Evolutionary conservation across 1,284 basidiomycete species (phyloP).

Genomic region (Leccinum subrobustum): DNA sequence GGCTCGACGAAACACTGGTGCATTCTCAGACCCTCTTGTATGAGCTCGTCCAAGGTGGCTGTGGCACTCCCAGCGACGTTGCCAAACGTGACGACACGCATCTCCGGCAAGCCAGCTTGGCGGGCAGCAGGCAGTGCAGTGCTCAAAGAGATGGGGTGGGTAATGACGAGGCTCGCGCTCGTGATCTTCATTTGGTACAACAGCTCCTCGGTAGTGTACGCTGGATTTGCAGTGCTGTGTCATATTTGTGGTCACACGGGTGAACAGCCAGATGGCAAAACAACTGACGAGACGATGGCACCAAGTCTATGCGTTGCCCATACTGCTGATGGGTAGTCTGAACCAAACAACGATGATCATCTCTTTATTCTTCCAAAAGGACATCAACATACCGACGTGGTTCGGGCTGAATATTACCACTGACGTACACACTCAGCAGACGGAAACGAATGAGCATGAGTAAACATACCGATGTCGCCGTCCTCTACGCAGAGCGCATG

Average conservation of each 20-base stretch:
- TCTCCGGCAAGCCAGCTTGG: slow-evolving; percentile 46
- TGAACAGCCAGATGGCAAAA: not conserved
- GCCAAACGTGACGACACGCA: slow-evolving; percentile 55
- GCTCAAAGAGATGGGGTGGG: slow-evolving; percentile 52
- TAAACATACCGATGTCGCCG: slow-evolving; percentile 35
- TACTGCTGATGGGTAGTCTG: slow-evolving; percentile 68
- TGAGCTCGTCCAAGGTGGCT: slow-evolving; percentile 37
- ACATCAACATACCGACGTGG: too few species aligned
- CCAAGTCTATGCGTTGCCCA: slow-evolving; percentile 74
- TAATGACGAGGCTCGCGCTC: slow-evolving; percentile 58
- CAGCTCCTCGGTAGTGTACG: slow-evolving; percentile 59
- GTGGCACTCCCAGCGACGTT: slow-evolving; percentile 20
- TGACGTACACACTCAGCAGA: too few species aligned
- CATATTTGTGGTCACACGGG: not conserved
- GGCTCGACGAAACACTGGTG: slow-evolving; percentile 40
- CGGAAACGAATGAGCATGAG: too few species aligned
- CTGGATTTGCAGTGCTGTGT: slow-evolving; percentile 57
- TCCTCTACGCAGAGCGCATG: slow-evolving; percentile 21
- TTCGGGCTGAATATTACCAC: too few species aligned
- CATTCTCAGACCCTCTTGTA: slow-evolving; percentile 38
- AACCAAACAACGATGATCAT: not conserved
- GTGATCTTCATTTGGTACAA: slow-evolving; percentile 57
- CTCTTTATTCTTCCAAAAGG: too few species aligned
- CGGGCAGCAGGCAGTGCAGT: slow-evolving; percentile 57
- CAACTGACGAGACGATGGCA: slow-evolving; percentile 48